Conservation (phyloP, 148 eudicot genomes). For the Vaccinium macrocarpon region DNA sequence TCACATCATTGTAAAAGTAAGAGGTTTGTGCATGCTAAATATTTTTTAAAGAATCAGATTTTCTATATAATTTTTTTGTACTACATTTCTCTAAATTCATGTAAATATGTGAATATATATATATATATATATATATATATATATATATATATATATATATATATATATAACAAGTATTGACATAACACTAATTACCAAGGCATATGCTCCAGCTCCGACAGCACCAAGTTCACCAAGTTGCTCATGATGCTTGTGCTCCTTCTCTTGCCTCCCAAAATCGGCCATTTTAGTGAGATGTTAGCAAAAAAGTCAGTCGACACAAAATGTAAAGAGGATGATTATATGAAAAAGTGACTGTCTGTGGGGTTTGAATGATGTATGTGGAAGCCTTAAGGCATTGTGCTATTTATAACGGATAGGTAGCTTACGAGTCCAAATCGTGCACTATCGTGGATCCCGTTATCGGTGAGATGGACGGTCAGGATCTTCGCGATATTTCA, state of each 20-base stretch:
- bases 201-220: conserved; percentile 45
- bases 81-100: too few relatives aligned
- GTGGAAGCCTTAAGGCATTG: not conserved
- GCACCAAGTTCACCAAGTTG: conserved; percentile 34
- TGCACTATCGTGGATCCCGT: too few relatives aligned
- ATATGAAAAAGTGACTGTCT: not conserved
- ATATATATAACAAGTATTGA: not conserved
- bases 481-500: too few relatives aligned
- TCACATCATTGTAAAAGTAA: too few relatives aligned
- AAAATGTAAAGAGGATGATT: not conserved
- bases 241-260: conserved; percentile 36
- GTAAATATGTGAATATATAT: too few relatives aligned
- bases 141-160: too few relatives aligned
- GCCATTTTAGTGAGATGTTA: not conserved
- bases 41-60: too few relatives aligned
- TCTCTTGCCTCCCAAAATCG: conserved; percentile 31
- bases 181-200: conserved; percentile 29
- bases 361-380: not conserved
- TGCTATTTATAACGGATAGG: not conserved
- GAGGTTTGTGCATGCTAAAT: too few relatives aligned
- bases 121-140: too few relatives aligned
- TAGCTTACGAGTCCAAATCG: too few relatives aligned
- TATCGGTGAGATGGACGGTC: too few relatives aligned
- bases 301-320: not conserved
- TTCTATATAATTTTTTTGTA: too few relatives aligned